These are phyloP conservation scores for Blattamonas nauphoetae DNA, from an alignment of 78 protist species.

Conservation along the genomic window DNA sequence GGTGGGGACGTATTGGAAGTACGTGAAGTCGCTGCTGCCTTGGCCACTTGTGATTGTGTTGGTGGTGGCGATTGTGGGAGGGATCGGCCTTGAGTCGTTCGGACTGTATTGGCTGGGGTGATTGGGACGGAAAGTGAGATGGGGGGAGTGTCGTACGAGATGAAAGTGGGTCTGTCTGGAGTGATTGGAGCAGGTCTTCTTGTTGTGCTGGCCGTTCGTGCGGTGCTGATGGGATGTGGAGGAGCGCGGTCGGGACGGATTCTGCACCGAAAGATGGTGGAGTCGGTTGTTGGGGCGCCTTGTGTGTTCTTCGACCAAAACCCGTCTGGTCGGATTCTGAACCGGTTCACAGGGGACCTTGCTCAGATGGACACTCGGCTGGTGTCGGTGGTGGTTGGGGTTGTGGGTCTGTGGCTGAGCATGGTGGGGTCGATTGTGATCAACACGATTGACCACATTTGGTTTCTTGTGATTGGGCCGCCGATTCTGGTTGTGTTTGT, in stretches of 20 bases:
- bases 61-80: neutral
- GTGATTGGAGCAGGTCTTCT: neutral
- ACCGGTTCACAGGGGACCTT: neutral
- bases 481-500: neutral
- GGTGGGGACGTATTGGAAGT: neutral
- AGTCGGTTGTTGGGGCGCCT: slow-evolving; percentile 4
- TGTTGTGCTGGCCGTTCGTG: neutral
- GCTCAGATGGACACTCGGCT: neutral
- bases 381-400: neutral
- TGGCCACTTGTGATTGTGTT: neutral
- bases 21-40: neutral
- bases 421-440: neutral
- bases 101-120: neutral
- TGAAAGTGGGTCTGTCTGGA: neutral
- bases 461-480: neutral
- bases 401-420: neutral
- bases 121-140: neutral
- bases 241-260: neutral
- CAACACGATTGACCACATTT: neutral
- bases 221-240: neutral
- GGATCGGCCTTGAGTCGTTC: neutral
- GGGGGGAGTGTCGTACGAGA: neutral
- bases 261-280: neutral
- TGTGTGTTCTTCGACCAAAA: neutral
- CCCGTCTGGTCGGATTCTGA: neutral